These are phyloP conservation scores for Xylaria sp. DNA, from an alignment of 2,329 filamentous ascomycete genomes.

Conservation along the genomic window DNA sequence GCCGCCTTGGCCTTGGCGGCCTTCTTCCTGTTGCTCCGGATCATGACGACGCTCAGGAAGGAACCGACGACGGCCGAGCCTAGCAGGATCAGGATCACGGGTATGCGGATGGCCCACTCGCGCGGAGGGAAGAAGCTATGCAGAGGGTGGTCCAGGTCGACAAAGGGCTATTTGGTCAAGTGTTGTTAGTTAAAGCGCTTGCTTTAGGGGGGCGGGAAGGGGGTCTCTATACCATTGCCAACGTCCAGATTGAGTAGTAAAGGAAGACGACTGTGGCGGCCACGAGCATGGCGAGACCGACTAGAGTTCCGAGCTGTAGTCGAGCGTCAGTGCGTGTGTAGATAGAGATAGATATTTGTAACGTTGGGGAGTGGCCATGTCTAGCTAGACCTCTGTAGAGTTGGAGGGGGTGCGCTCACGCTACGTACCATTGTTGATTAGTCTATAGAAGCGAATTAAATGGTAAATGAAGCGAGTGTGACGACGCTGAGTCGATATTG, in stretches of 20 bases:
- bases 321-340: not conserved
- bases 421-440: slow-evolving; percentile 21
- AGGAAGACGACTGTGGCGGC: slow-evolving; percentile 67
- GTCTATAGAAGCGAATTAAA: not conserved
- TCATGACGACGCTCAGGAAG: slow-evolving; percentile 97
- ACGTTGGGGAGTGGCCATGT: not conserved
- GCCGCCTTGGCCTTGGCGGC: slow-evolving; percentile 88
- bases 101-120: slow-evolving; percentile 98
- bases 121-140: slow-evolving; percentile 95
- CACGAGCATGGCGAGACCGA: slow-evolving; percentile 71
- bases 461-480: not conserved
- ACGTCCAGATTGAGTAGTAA: slow-evolving; percentile 98
- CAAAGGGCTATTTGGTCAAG: slow-evolving; percentile 75
- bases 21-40: slow-evolving; percentile 97
- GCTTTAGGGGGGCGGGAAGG: not conserved
- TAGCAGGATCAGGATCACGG: slow-evolving; percentile 92
- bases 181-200: no score
- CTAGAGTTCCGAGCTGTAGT: slow-evolving; percentile 83
- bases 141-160: slow-evolving; percentile 90
- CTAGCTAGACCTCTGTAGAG: not conserved
- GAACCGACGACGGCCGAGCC: slow-evolving; percentile 93
- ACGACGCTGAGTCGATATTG: not conserved
- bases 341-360: no score
- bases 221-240: slow-evolving; percentile 78
- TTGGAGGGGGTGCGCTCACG: not conserved